These are phyloP conservation scores for Macadamia tetraphylla DNA, from an alignment of 164 flowering plant species.

Conservation along the genomic window DNA sequence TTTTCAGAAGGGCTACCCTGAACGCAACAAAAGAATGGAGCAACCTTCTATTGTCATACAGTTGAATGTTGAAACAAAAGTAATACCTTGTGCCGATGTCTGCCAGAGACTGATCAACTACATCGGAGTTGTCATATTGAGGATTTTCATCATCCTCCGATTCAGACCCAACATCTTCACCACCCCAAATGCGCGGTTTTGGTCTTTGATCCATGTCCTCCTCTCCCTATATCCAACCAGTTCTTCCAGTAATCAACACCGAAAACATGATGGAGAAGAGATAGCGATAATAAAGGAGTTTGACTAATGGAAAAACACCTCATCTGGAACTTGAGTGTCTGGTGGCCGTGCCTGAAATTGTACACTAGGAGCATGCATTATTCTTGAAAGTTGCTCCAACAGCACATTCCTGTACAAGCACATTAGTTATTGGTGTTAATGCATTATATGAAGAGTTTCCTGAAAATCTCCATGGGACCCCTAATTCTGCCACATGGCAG, in stretches of 20 bases:
- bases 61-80: not conserved
- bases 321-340: constrained; percentile 51
- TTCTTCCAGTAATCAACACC: not conserved
- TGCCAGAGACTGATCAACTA: constrained; percentile 14
- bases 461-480: too few species aligned
- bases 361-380: constrained; percentile 78
- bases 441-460: too few species aligned
- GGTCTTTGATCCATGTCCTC: constrained; percentile 63
- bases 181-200: constrained; percentile 71
- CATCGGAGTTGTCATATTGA: constrained; percentile 11
- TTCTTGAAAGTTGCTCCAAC: constrained; percentile 70
- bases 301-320: constrained; percentile 32
- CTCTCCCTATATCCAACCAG: constrained; percentile 45
- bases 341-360: constrained; percentile 72
- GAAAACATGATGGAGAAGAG: not conserved
- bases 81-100: constrained; percentile 26
- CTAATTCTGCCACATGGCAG: too few species aligned
- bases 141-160: constrained; percentile 48
- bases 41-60: not conserved
- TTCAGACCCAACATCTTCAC: constrained; percentile 60
- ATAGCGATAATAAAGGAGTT: not conserved
- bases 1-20: not conserved
- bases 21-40: too few species aligned
- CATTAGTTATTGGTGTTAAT: too few species aligned
- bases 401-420: constrained; percentile 45